A percentile compares a stretch with the other conserved stretches of the same genome.
Conservation (phyloP, 768 basidiomycete genomes). For the Porphyrellus cyaneotinctus region DNA sequence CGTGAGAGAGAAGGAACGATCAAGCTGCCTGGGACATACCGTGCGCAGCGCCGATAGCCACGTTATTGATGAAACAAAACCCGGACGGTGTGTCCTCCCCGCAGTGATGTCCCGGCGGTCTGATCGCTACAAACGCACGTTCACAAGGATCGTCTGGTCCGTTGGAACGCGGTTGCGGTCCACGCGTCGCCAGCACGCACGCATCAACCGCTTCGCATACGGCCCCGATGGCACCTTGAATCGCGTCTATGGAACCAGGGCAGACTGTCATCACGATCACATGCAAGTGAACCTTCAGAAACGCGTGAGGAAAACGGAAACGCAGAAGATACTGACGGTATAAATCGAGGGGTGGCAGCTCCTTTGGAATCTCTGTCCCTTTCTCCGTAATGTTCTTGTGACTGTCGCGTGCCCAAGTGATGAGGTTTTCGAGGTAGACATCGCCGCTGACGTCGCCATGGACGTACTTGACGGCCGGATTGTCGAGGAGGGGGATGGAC, state of each 20-base stretch:
- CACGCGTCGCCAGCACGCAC: conserved; percentile 37
- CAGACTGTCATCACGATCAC: conserved; percentile 50
- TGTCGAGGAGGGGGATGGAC: conserved; percentile 49
- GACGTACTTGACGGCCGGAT: conserved; percentile 67
- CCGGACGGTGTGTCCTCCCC: conserved; percentile 87
- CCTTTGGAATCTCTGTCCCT: conserved; percentile 72
- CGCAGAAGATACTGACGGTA: conserved; percentile 53
- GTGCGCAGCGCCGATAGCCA: conserved; percentile 85
- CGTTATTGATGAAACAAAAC: conserved; percentile 96
- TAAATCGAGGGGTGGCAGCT: conserved; percentile 72
- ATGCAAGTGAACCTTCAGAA: background rate
- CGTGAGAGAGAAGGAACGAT: background rate
- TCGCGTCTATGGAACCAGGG: conserved; percentile 67
- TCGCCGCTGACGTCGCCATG: conserved; percentile 69
- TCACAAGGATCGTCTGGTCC: conserved; percentile 17
- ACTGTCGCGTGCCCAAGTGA: conserved; percentile 57
- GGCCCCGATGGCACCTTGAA: conserved; percentile 77
- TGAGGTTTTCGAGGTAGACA: conserved; percentile 61
- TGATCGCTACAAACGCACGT: conserved; percentile 75
- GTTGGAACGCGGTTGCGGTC: conserved; percentile 11
- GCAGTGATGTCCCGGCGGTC: conserved; percentile 95
- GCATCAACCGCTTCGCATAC: conserved; percentile 86
- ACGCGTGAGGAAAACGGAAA: background rate
- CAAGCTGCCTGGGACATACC: conserved; percentile 43
- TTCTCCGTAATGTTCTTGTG: conserved; percentile 55